Evolutionary conservation across 768 basidiomycete species (phyloP), one percentile per base, ranked within the genome.

Genomic region (Leccinum broughii): DNA sequence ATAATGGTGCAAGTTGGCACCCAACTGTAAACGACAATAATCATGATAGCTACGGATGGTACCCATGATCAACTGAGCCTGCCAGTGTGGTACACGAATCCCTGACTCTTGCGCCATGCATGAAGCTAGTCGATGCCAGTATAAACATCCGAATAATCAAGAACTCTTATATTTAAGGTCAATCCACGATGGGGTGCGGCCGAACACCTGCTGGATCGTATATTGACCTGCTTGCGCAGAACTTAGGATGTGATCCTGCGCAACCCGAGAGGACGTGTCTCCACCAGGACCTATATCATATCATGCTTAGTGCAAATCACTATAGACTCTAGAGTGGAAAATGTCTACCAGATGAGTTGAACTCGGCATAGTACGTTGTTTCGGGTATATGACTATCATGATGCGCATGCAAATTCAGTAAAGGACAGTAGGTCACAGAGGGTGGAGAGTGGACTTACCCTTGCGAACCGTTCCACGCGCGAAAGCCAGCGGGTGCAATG

Each of bases 401-500:
- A 30, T 20, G 51, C 5, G 10, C 9, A 30, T 11, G 50, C 17
- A n/a, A 8, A 28, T 51, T 24, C 24, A 50, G 20, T 26, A 15
- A 50, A 7, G 14, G 26, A 24, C 2, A 14, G 28, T n/a, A 14
- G 5, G 7, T 6, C 17, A 26, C 4, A 11, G 26, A 28, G 8
- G 3, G 13, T 22, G 20, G 17, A 39, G 15, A n/a, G 34, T 28
- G 15, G 49, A 51, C 56, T 22, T 17, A 57, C 57, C 41, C 73
- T 58, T 75, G 69, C 59, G 2, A 1, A 49, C 1, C 0, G 28
- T 8, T 28, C 48, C 84, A 85, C 0, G 83, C 80, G 6, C 72
- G 81, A 75, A 80, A 86, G 1, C 84, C 84, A 13, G 68, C 79
- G 1, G 84, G 80, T 20, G 71, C 62, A 39, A 86, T 77, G 64